These are phyloP conservation scores for Antitrichia curtipendula DNA, from an alignment of 225 moss, liverwort and hornwort genomes.

Conservation along the genomic window DNA sequence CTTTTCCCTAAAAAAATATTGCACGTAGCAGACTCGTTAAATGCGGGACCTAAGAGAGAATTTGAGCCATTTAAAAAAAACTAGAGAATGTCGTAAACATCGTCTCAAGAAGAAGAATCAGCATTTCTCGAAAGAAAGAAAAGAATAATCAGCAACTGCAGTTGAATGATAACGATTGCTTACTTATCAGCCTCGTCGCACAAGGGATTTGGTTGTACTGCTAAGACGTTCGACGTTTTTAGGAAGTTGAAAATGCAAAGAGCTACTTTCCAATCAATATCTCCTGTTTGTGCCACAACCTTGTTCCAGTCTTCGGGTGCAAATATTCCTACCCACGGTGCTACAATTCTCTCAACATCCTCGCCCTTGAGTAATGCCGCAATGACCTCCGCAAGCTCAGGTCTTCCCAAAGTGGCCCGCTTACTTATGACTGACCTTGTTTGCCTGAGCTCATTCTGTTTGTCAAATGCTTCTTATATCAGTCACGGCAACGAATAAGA, in stretches of 20 bases:
- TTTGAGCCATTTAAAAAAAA: neutral
- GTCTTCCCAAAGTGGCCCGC: neutral
- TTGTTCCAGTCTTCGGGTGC: constrained; percentile 74
- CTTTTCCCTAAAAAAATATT: constrained; percentile 13
- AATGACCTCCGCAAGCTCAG: constrained; percentile 17
- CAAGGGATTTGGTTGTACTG: neutral
- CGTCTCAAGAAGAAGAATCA: neutral
- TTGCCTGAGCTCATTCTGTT: constrained; percentile 2
- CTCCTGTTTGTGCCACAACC: constrained; percentile 60
- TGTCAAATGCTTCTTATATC: neutral
- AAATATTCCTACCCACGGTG: constrained; percentile 52
- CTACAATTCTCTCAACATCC: constrained; percentile 39
- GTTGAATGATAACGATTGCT: neutral
- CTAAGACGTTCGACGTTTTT: constrained; percentile 25
- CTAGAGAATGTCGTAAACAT: neutral
- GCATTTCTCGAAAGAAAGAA: neutral
- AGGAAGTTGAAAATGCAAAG: constrained; percentile 49
- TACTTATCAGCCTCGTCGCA: constrained; percentile 1
- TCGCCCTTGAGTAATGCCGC: constrained; percentile 23
- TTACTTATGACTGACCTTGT: neutral
- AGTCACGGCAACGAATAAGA: neutral
- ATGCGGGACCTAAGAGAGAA: neutral
- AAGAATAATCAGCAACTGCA: neutral
- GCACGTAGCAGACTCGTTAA: neutral
- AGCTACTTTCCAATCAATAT: constrained; percentile 59